These are phyloP conservation scores for Colletotrichum tropicale DNA, from an alignment of 2,329 filamentous ascomycete species.

Conservation along the genomic window DNA sequence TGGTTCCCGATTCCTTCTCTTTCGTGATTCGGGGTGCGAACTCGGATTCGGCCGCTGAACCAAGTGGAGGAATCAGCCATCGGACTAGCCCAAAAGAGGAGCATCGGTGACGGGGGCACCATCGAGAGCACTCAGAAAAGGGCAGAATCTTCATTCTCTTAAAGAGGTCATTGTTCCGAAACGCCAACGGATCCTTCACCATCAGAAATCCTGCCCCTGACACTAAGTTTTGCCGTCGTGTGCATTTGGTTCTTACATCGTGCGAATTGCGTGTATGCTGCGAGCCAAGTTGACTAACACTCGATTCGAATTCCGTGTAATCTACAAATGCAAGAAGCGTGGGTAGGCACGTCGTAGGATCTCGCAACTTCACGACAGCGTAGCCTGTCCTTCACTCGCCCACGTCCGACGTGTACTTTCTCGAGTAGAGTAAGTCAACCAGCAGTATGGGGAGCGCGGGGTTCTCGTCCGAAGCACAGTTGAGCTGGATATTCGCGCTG, in stretches of 20 bases:
- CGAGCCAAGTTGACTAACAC: background rate
- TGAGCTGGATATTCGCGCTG: background rate
- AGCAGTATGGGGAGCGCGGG: background rate
- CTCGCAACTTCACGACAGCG: background rate
- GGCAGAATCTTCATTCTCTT: background rate
- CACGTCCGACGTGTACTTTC: background rate
- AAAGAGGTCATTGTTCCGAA: background rate
- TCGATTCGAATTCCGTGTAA: background rate
- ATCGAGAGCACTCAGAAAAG: background rate
- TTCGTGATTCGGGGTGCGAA: background rate
- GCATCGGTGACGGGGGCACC: background rate
- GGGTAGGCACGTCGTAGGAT: background rate
- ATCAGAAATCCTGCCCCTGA: background rate
- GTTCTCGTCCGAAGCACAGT: background rate
- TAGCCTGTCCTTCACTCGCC: background rate
- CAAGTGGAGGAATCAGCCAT: background rate
- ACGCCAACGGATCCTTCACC: background rate
- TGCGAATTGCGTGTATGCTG: background rate
- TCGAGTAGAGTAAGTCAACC: background rate
- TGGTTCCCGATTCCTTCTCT: background rate
- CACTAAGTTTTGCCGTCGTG: background rate
- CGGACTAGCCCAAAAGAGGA: background rate
- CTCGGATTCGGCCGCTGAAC: background rate
- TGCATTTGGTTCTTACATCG: background rate
- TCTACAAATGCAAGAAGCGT: background rate